Conservation (phyloP, 139 green algal species). For the Chlamydomonas incerta region DNA sequence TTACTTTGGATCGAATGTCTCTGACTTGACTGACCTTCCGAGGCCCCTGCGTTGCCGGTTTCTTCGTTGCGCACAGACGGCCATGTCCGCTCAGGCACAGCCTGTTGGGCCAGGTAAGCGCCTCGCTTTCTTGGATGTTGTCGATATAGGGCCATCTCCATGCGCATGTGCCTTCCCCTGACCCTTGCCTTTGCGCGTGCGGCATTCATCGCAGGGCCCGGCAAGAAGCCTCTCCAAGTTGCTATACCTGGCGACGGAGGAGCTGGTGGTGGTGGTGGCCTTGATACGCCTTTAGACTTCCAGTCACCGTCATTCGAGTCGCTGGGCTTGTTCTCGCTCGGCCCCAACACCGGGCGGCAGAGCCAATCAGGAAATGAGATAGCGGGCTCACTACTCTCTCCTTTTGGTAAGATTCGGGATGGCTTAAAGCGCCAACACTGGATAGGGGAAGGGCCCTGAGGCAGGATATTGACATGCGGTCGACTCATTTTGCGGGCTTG, state of each 20-base stretch:
- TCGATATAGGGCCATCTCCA: too few relatives aligned
- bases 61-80: too few relatives aligned
- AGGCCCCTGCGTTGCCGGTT: too few relatives aligned
- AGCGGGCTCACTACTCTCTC: background rate
- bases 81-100: too few relatives aligned
- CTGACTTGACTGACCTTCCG: too few relatives aligned
- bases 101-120: too few relatives aligned
- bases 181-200: too few relatives aligned
- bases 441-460: background rate
- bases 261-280: background rate
- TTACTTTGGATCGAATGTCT: too few relatives aligned
- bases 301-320: constrained; percentile 28
- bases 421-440: background rate
- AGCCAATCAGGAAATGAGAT: constrained; percentile 1
- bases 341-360: background rate
- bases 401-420: constrained; percentile 3
- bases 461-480: background rate
- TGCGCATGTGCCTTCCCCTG: too few relatives aligned
- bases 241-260: background rate
- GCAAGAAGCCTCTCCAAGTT: background rate
- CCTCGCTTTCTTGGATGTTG: too few relatives aligned
- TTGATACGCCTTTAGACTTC: constrained; percentile 19
- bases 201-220: too few relatives aligned
- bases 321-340: background rate
- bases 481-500: background rate